These are phyloP conservation scores for Colletotrichum chlorophyti DNA, from an alignment of 2,329 filamentous ascomycete genomes.

Conservation along the genomic window DNA sequence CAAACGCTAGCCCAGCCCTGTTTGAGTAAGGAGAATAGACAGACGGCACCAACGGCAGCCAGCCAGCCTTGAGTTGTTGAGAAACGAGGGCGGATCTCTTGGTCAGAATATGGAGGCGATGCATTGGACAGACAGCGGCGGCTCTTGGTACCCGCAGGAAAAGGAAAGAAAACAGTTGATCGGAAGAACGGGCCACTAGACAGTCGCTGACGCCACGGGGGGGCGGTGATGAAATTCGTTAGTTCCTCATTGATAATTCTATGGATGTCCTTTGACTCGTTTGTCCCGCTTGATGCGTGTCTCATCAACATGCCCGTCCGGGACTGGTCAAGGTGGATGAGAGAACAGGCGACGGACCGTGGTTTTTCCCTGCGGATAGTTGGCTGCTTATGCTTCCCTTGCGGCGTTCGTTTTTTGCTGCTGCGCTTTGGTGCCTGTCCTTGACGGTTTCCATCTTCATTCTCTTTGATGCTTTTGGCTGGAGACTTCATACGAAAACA, in stretches of 20 bases:
- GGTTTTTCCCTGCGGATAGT: too few relatives aligned
- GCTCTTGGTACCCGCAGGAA: background rate
- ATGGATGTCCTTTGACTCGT: background rate
- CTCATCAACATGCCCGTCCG: background rate
- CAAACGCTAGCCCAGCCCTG: background rate
- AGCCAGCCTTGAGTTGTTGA: background rate
- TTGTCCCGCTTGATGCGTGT: constrained; percentile 4
- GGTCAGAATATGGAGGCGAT: background rate
- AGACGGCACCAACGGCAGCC: constrained; percentile 1
- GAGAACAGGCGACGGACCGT: constrained; percentile 3
- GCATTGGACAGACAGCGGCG: background rate
- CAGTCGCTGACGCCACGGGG: constrained; percentile 7
- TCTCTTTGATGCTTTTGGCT: background rate
- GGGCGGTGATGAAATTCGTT: constrained; percentile 1
- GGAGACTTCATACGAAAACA: background rate
- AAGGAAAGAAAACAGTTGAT: constrained; percentile 7
- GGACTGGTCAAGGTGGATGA: too few relatives aligned
- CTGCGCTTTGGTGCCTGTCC: background rate
- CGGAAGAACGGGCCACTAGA: too few relatives aligned
- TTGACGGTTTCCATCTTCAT: background rate
- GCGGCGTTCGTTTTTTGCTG: background rate
- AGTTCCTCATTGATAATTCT: background rate
- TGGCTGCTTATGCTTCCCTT: background rate
- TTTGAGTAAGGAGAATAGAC: background rate
- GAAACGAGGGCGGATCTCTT: background rate